phyloP scores from a whole-genome alignment of 495 filamentous ascomycete genomes.

The Penicillium verhagenii region DNA sequence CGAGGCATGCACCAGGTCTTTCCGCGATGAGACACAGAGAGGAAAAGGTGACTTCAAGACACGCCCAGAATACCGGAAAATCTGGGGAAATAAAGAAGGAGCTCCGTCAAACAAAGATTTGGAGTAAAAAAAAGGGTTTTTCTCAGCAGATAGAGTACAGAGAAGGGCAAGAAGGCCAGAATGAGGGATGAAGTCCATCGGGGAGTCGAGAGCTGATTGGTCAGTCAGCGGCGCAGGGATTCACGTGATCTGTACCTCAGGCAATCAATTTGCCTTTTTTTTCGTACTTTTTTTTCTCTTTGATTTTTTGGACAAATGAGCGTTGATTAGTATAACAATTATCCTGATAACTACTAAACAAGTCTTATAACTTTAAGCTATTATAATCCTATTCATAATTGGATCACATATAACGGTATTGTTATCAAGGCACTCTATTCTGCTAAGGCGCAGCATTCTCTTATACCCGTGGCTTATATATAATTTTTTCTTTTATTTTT shows the following conservation, averaged over 20 bases:
- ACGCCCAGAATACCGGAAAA: constrained; percentile 17
- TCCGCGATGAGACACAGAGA: constrained; percentile 28
- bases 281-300: background rate
- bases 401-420: background rate
- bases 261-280: background rate
- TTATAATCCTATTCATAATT: background rate
- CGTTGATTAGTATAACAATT: background rate
- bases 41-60: constrained; percentile 30
- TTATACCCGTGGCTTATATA: background rate
- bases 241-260: background rate
- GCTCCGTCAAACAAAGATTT: background rate
- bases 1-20: constrained; percentile 41
- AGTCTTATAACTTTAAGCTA: background rate
- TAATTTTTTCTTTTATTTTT: background rate
- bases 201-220: constrained; percentile 20
- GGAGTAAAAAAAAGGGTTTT: background rate
- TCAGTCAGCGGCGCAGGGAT: background rate
- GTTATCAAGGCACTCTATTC: background rate
- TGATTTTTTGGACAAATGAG: background rate
- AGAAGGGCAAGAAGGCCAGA: constrained; percentile 15
- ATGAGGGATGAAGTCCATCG: constrained; percentile 20
- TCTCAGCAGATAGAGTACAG: constrained; percentile 6
- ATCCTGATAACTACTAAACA: too few species aligned
- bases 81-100: constrained; percentile 4
- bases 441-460: background rate